Percentiles rank a stretch among this genome's conserved stretches.
Evolutionary conservation across 768 basidiomycete genomes (phyloP).

Genomic region (Thelephora ganbajun): DNA sequence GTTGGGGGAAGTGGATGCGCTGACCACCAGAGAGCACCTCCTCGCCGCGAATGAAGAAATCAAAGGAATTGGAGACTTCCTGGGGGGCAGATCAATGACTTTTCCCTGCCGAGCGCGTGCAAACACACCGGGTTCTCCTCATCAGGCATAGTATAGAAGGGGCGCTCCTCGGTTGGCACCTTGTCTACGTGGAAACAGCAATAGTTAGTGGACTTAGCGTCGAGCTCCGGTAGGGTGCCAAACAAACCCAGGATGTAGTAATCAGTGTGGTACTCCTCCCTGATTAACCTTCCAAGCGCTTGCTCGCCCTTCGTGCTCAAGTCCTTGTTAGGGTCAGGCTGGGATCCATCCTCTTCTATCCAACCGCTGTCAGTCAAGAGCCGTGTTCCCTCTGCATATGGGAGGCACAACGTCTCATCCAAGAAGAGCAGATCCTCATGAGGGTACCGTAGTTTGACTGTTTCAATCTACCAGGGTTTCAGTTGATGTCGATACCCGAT

Average conservation of each 20-base stretch:
- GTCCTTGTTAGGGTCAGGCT: slow-evolving; percentile 32
- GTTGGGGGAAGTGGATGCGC: slow-evolving; percentile 78
- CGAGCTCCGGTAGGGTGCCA: slow-evolving; percentile 11
- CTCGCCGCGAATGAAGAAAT: slow-evolving; percentile 99
- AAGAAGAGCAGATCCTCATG: slow-evolving; percentile 40
- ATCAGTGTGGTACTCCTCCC: slow-evolving; percentile 88
- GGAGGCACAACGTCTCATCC: slow-evolving; percentile 35
- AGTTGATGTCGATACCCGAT: not conserved
- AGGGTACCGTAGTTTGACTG: slow-evolving; percentile 34
- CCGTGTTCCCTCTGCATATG: slow-evolving; percentile 35
- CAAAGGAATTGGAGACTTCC: slow-evolving; percentile 93
- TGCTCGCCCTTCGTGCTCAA: slow-evolving; percentile 89
- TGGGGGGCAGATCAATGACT: slow-evolving; percentile 14
- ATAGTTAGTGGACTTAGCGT: not conserved
- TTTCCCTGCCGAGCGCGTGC: slow-evolving; percentile 3
- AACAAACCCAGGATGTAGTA: slow-evolving; percentile 71
- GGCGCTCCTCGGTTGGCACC: slow-evolving; percentile 86
- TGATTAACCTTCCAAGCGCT: slow-evolving; percentile 77
- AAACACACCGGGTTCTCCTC: slow-evolving; percentile 64
- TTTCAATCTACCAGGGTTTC: slow-evolving; percentile 16
- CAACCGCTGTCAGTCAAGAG: slow-evolving; percentile 33
- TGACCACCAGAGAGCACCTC: slow-evolving; percentile 98
- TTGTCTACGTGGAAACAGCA: slow-evolving; percentile 56
- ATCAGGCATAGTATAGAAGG: slow-evolving; percentile 99
- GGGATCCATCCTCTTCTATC: slow-evolving; percentile 17